These are phyloP conservation scores for Omphalotus olearius DNA, from an alignment of 1,284 basidiomycete species.

Conservation along the genomic window DNA sequence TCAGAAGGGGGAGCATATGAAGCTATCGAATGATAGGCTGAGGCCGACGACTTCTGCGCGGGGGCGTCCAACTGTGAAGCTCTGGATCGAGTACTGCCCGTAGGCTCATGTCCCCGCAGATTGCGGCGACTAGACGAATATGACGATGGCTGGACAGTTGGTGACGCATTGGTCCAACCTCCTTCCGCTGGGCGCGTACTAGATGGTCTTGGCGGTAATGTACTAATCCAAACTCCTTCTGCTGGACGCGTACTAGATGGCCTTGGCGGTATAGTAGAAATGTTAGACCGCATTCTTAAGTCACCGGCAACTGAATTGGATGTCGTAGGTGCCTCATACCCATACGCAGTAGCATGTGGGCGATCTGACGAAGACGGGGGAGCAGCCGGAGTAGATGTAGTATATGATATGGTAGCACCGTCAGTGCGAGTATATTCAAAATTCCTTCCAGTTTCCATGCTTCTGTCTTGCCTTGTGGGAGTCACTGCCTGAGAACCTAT, in stretches of 20 bases:
- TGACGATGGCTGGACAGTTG: not conserved
- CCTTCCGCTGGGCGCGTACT: not conserved
- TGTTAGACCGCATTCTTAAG: too few relatives aligned
- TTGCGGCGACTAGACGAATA: not conserved
- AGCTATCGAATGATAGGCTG: not conserved
- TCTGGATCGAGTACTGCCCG: not conserved
- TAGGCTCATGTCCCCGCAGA: too few relatives aligned
- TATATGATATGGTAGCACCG: not conserved
- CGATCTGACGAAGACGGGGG: too few relatives aligned
- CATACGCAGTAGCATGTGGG: too few relatives aligned
- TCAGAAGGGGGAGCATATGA: not conserved
- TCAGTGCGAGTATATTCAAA: too few relatives aligned
- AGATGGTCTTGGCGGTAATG: conserved; percentile 1
- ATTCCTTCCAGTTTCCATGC: too few relatives aligned
- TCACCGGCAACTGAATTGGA: too few relatives aligned
- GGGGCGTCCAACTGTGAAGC: not conserved
- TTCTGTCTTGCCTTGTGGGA: too few relatives aligned
- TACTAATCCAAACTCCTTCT: not conserved
- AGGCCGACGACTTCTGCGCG: not conserved
- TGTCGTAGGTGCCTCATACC: too few relatives aligned
- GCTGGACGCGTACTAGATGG: conserved; percentile 8
- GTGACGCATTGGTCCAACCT: not conserved
- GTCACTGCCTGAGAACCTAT: too few relatives aligned
- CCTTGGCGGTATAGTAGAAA: not conserved
- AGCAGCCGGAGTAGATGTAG: not conserved